Base-by-base conservation (phyloP, 495 filamentous ascomycete genomes). In the Tuber aestivum region DNA sequence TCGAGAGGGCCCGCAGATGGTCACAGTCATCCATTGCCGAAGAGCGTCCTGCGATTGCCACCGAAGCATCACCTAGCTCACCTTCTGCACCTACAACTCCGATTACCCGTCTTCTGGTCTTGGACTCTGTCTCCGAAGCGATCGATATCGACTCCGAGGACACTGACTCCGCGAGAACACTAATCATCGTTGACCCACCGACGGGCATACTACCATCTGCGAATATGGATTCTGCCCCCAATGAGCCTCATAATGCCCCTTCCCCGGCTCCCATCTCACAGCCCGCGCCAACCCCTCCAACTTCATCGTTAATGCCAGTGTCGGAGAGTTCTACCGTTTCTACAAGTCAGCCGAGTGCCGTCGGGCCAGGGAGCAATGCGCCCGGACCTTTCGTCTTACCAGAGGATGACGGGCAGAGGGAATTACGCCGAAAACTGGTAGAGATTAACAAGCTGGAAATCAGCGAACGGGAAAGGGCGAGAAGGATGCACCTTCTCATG, bases 381-480 rank as follows among this genome's bases (percentile, higher is more conserved):
- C 10, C 72, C 65, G 76, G 81, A 75, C 75, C 77, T 76, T 70
- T 72, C 10, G 82, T 86, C 35, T 85, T 99, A 70, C 96, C 95
- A 0, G 95, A 91, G 79, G 93, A 99, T 83, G 95, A 99, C 87
- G 95, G 95, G 42, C 97, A 97, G 92, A 87, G 89, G 12, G 84
- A 85, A 72, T 84, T 98, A 74, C 87, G 95, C 74, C 88, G 86
- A 76, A 91, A 90, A 83, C 95, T 99, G 76, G 87, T 92, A 56
- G 88, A 87, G 44, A 94, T 99, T 74, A 90, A 93, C 75, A 84
- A 88, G 23, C 86, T 89, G 77, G 86, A 89, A 14, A 85, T 92
- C 38, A 84, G 89, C n/a, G 89, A 88, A 74, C 84, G 87, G 27
- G 90, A 94, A 75, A 97, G 95, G 86, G 95, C 96, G 40, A 89